Base-by-base conservation (phyloP, 2,329 filamentous ascomycete species). In the Escovopsis sp. region DNA sequence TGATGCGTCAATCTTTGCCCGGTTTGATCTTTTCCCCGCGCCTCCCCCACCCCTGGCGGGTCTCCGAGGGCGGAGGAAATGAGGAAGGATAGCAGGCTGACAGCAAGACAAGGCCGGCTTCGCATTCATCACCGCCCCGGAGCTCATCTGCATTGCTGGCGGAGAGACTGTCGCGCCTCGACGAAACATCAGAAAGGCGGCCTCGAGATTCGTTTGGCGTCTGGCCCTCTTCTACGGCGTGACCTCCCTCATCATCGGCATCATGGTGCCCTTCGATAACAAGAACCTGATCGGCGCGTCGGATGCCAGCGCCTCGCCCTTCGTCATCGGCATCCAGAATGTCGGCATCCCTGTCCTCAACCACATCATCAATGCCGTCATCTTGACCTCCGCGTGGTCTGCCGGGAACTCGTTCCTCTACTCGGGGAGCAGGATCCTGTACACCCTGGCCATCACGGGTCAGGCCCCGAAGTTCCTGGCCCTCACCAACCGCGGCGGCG, bases 401-500 rank as follows among this genome's bases (percentile, higher is more conserved):
- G 70, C 70, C 6, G 70, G 66, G 18, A 75, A 73, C 47, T 68
- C 70, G 0, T 72, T 72, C 59, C 60, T 73, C 35, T 80, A 80
- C 54, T 76, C 72, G 1, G 75, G 77, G 34, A 77, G 72, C 29
- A 72, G 80, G 49, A 72, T 84, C 15, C 61, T 86, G 8, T 76
- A 80, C 49, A 76, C 74, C 39, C 70, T 86, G 50, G 68, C 78
- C 0, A 62, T 76, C 8, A 74, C 70, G 37, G 72, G 73, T 12
- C 76, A 81, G 34, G 79, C 79, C 0, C 79, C 79, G 1, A 53
- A 51, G 7, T 53, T 73, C 40, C 79, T 82, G 56, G 61, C 64
- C 25, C 60, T 52, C 5, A 80, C 76, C 18, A 75, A 66, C 29
- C 68, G 67, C 41, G 61, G 63, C 15, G 78, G 78, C 34, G 72